Base-by-base conservation (phyloP, 805 yeast genomes). In the Cyberlindnera japonica region DNA sequence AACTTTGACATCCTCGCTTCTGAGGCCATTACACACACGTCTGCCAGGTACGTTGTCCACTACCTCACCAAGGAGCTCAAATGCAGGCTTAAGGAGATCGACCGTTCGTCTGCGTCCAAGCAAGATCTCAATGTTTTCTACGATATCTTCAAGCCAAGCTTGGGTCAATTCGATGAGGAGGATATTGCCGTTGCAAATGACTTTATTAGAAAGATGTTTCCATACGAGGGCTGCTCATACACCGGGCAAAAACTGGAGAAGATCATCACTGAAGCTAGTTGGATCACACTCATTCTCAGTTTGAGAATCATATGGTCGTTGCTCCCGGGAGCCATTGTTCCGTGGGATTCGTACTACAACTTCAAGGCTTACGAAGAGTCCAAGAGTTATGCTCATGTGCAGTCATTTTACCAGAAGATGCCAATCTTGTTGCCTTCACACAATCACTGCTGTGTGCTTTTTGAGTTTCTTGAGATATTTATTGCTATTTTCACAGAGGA, bases 391-490 rank as follows among this genome's bases (percentile, higher is more conserved):
- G 50, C 55, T n/a, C 50, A 58, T 22, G 47, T 54, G 37, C 57
- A 54, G 37, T 47, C 62, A 10, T 65, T 65, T 29, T 63, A 64
- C 43, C 60, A 59, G 36, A 47, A 57, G 13, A 43, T 65, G 26
- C 68, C 70, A 25, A 42, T 50, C 20, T 58, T 51, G 34, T 44
- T 65, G 14, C 65, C 68, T 10, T 57, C 64, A 21, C 58, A 63
- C 38, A 59, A 62, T 35, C 61, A 65, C 47, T 52, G 63, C 9
- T 61, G 64, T 49, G 50, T 64, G 15, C 45, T 62, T 2, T 65
- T 64, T 45, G 68, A 65, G 35, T 65, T 63, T 44, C 45, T 66
- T 37, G 69, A 65, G 35, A 53, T 64, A 23, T 44, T 65, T 25
- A 50, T 64, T 14, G 40, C 55, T 8, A 53, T 62, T n/a, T 58